phyloP scores from a whole-genome alignment of 176 grass and related monocot species.

The Oryza meridionalis region DNA sequence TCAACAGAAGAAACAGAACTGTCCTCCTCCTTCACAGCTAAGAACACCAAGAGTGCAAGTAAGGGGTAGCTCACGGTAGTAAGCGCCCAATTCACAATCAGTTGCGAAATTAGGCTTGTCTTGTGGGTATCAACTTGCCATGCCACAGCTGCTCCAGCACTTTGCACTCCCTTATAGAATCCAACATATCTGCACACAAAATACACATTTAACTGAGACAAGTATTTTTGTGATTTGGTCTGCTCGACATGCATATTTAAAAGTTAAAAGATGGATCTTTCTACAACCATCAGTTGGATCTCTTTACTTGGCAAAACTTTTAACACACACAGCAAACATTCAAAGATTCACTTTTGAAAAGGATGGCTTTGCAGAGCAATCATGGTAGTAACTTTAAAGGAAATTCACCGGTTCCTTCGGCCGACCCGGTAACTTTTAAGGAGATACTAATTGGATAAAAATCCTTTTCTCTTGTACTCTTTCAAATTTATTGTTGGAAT shows the following conservation, averaged over 20 bases:
- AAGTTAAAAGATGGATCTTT: neutral
- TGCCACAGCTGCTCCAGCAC: constrained; percentile 77
- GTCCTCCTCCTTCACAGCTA: constrained; percentile 73
- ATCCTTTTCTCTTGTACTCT: neutral
- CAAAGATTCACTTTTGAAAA: neutral
- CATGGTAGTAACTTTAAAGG: neutral
- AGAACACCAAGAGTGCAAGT: constrained; percentile 63
- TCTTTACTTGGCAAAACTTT: neutral
- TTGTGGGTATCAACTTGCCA: constrained; percentile 73
- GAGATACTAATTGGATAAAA: constrained; percentile 10
- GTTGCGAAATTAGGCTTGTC: constrained; percentile 41
- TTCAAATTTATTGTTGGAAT: neutral
- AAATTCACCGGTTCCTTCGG: too few species aligned
- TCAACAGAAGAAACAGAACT: constrained; percentile 13
- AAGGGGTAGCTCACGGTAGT: constrained; percentile 86
- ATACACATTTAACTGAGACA: neutral
- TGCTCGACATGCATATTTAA: neutral
- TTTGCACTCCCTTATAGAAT: constrained; percentile 95
- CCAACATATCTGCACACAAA: constrained; percentile 68
- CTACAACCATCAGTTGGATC: neutral
- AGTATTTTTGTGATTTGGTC: neutral
- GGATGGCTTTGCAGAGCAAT: neutral
- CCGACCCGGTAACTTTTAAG: neutral
- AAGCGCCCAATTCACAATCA: constrained; percentile 78
- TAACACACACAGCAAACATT: neutral